Base-by-base conservation (phyloP, 768 basidiomycete genomes). In the Tylopilus cervinicoccineus region DNA sequence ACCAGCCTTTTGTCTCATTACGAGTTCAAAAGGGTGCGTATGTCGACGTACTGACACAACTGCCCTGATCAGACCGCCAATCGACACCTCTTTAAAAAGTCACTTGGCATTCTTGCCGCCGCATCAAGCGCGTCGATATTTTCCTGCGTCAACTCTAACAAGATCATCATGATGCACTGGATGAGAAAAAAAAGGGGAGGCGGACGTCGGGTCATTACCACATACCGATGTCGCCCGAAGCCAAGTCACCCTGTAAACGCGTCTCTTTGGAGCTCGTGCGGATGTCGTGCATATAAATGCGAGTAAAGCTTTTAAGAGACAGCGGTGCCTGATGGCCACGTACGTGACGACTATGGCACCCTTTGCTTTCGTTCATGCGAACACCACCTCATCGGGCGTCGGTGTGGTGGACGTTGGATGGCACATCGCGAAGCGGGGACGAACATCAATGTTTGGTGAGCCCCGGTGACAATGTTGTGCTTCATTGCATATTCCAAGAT, bases 391-490 rank as follows among this genome's bases (percentile, higher is more conserved):
- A 26, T 86, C 86, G 2, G 76, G 68, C 4, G 76, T 76, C 83
- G 84, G 51, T 27, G 20, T 17, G 20, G 22, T 17, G 41, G 19
- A 24, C 22, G n/a, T 43, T 26, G 47, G 7, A 19, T 20, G 29
- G 5, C 20, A 22, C 11, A 32, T 17, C 3, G 28, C 12, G 16
- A 40, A 19, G 29, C 20, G 34, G 7, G 33, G 23, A 59, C 79
- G 22, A 47, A 85, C 84, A 72, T 76, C 36, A 92, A 72, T n/a
- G 78, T 66, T 45, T 84, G 81, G 67, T 90, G 90, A 1, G 81
- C 86, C 62, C 89, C 88, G 34, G 80, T 79, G 20, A 81, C 73
- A 42, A 91, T 86, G 14, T 73, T 75, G 47, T 88, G 70, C 54
- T 72, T 63, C 16, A 72, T 69, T 37, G 78, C 76, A 56, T 72